These are phyloP conservation scores for Aspergillus udagawae DNA, from an alignment of 2,329 filamentous ascomycete species.

Conservation along the genomic window DNA sequence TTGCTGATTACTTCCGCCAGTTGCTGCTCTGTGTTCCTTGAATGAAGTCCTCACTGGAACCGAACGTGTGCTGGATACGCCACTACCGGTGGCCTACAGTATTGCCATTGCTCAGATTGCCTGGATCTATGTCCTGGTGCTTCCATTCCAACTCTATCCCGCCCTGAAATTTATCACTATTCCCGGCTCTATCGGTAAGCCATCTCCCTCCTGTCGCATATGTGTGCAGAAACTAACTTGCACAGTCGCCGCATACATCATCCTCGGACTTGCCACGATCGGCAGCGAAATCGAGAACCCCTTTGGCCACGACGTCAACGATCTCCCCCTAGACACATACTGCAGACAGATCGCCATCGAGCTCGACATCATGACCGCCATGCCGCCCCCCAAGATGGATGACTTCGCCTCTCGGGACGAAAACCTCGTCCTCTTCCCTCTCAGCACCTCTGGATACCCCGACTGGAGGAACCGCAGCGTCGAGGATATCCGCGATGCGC, in stretches of 20 bases:
- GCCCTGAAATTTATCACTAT: slow-evolving; percentile 70
- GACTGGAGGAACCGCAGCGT: slow-evolving; percentile 49
- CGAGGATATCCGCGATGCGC: slow-evolving; percentile 43
- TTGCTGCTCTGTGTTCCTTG: slow-evolving; percentile 59
- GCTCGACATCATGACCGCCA: slow-evolving; percentile 67
- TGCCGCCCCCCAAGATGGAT: slow-evolving; percentile 47
- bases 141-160: slow-evolving; percentile 73
- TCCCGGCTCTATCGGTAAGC: slow-evolving; percentile 61
- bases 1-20: slow-evolving; percentile 23
- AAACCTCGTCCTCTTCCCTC: slow-evolving; percentile 35
- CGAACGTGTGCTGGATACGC: slow-evolving; percentile 77
- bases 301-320: slow-evolving; percentile 79
- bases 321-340: slow-evolving; percentile 71
- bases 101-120: slow-evolving; percentile 85
- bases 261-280: slow-evolving; percentile 71
- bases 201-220: background rate
- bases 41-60: slow-evolving; percentile 70
- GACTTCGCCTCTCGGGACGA: slow-evolving; percentile 45
- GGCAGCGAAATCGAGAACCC: slow-evolving; percentile 82
- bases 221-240: background rate
- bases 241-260: slow-evolving; percentile 68
- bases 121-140: slow-evolving; percentile 74
- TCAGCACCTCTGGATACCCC: slow-evolving; percentile 44
- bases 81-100: slow-evolving; percentile 75
- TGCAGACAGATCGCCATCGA: slow-evolving; percentile 71